A percentile compares a stretch with the other conserved stretches of the same genome.
Conservation (phyloP, 169 alveolate genomes). For the Cyclospora cayetanensis region DNA sequence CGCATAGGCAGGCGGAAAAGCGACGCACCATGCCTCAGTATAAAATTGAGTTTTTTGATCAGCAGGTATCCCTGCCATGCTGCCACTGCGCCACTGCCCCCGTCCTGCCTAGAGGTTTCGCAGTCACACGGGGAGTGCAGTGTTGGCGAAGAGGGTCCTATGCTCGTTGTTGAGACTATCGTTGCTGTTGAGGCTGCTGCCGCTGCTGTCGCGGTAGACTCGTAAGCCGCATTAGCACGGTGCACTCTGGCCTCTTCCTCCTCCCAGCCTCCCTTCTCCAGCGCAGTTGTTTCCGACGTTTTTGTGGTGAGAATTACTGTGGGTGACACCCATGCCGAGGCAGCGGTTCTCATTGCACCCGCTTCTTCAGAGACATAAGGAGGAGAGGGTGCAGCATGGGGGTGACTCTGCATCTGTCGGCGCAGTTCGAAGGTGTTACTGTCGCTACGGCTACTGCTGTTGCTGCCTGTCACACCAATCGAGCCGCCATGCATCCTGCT, state of each 20-base stretch:
- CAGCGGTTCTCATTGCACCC: background rate
- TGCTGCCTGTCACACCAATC: background rate
- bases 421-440: background rate
- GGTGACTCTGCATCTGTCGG: background rate
- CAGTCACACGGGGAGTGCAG: background rate
- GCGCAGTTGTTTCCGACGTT: background rate
- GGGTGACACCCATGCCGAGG: background rate
- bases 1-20: conserved; percentile 55
- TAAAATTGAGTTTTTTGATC: conserved; percentile 57
- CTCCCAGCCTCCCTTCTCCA: background rate
- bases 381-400: too few species aligned
- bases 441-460: background rate
- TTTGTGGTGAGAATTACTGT: background rate
- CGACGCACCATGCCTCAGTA: conserved; percentile 66
- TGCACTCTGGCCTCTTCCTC: background rate
- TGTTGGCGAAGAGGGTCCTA: background rate
- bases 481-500: background rate
- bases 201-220: background rate
- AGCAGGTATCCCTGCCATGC: conserved; percentile 28
- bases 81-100: background rate
- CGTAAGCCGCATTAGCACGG: background rate
- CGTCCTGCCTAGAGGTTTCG: background rate
- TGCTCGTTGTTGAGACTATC: background rate
- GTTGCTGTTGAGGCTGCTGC: background rate
- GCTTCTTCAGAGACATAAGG: background rate